A percentile compares a stretch with the other conserved stretches of the same genome.
These are phyloP conservation scores for Trichoderma semiorbis DNA, from an alignment of 2,329 filamentous ascomycete species.

Conservation along the genomic window DNA sequence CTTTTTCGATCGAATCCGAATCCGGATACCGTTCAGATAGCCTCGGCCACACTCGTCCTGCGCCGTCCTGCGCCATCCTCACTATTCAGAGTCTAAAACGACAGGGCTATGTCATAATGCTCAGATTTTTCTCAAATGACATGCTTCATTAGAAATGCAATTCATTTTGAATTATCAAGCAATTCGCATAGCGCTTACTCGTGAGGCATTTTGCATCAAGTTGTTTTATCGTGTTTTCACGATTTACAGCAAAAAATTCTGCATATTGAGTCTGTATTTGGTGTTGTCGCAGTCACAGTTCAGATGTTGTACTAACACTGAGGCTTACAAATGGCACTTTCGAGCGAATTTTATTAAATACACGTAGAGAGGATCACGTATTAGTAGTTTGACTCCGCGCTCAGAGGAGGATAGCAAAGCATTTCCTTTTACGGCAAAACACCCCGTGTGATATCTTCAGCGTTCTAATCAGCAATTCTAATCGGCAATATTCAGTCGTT, in stretches of 20 bases:
- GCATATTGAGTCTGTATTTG: not conserved
- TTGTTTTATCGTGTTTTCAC: not conserved
- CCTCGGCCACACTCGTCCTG: not conserved
- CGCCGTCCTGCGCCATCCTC: not conserved
- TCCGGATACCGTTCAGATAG: not conserved
- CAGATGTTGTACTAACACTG: not conserved
- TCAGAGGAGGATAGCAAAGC: not conserved
- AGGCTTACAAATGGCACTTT: not conserved
- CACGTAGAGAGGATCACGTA: not conserved
- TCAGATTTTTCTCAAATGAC: not conserved
- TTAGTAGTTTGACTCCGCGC: not conserved
- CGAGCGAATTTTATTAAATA: not conserved
- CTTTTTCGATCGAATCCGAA: not conserved
- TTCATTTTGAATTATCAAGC: not conserved
- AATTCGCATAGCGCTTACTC: not conserved
- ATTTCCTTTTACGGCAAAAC: conserved; percentile 3
- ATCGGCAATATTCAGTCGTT: not conserved
- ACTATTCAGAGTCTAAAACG: conserved; percentile 6
- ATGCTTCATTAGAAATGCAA: conserved; percentile 7
- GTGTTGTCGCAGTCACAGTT: not conserved
- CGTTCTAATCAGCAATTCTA: not conserved
- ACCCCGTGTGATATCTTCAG: not conserved
- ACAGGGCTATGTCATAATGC: conserved; percentile 17
- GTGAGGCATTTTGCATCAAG: not conserved
- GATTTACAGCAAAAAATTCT: not conserved